Evolutionary conservation across 2,329 filamentous ascomycete genomes (phyloP).

Genomic region (Aspergillus aculeatus): DNA sequence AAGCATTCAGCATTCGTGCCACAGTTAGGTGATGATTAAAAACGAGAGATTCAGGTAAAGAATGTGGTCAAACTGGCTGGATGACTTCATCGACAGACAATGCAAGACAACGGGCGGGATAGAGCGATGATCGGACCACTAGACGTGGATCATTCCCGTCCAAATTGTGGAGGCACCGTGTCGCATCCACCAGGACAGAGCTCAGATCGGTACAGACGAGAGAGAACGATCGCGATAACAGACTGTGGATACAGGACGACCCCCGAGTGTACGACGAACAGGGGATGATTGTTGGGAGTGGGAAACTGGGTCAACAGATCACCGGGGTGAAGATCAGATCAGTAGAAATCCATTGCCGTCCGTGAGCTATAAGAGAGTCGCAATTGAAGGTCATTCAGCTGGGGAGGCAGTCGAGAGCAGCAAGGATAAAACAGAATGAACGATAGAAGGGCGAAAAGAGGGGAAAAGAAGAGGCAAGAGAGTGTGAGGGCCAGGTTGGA

Average conservation of each 20-base stretch:
- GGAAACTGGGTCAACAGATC: background rate
- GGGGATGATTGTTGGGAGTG: background rate
- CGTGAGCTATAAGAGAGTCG: background rate
- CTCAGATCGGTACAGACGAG: background rate
- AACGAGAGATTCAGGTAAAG: background rate
- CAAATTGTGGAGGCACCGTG: background rate
- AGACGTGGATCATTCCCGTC: slow-evolving; percentile 3
- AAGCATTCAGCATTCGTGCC: background rate
- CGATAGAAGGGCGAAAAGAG: background rate
- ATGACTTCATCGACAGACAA: background rate
- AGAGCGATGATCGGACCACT: background rate
- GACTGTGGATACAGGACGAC: background rate
- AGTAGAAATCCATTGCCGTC: background rate
- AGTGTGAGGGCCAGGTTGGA: background rate
- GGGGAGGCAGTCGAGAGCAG: background rate
- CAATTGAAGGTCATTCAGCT: background rate
- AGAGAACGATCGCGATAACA: background rate
- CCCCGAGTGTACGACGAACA: background rate
- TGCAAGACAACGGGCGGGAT: background rate
- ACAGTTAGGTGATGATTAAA: background rate
- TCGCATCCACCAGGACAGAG: background rate
- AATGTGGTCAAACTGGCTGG: background rate
- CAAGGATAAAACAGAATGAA: background rate
- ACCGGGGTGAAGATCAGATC: background rate
- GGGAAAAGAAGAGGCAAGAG: background rate